These are phyloP conservation scores for Artemisia princeps DNA, from an alignment of 140 eudicot species.

Conservation along the genomic window DNA sequence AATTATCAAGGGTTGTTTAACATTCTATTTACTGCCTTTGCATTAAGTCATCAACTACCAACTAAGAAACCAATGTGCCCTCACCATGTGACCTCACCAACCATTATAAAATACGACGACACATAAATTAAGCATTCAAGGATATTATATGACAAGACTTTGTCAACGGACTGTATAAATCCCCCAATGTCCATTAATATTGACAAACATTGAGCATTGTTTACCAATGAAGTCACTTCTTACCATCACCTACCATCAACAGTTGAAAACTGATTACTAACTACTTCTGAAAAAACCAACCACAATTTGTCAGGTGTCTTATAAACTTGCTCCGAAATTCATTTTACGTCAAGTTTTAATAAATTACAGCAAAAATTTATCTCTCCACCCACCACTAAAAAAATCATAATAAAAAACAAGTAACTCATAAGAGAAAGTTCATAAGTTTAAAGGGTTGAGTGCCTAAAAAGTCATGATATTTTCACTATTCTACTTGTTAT, in stretches of 20 bases:
- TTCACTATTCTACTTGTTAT: too few species aligned
- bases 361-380: slow-evolving; percentile 16
- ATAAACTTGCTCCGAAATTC: slow-evolving; percentile 8
- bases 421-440: not conserved
- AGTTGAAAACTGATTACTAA: slow-evolving; percentile 15
- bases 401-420: slow-evolving; percentile 18
- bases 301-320: slow-evolving; percentile 18
- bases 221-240: not conserved
- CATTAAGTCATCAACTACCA: slow-evolving; percentile 13
- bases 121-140: slow-evolving; percentile 8
- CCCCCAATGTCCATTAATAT: slow-evolving; percentile 13
- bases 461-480: too few species aligned
- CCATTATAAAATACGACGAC: not conserved
- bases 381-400: slow-evolving; percentile 13
- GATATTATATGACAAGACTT: not conserved
- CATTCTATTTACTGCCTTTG: slow-evolving; percentile 4
- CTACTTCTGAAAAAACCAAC: slow-evolving; percentile 17
- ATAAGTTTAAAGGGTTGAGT: too few species aligned
- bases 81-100: slow-evolving; percentile 14
- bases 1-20: not conserved
- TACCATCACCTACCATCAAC: slow-evolving; percentile 23
- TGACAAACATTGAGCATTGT: slow-evolving; percentile 12
- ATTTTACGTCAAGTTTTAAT: slow-evolving; percentile 1
- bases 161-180: not conserved
- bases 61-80: slow-evolving; percentile 10